Conservation (phyloP, 164 flowering plant species). For the Cinnamomum micranthum region DNA sequence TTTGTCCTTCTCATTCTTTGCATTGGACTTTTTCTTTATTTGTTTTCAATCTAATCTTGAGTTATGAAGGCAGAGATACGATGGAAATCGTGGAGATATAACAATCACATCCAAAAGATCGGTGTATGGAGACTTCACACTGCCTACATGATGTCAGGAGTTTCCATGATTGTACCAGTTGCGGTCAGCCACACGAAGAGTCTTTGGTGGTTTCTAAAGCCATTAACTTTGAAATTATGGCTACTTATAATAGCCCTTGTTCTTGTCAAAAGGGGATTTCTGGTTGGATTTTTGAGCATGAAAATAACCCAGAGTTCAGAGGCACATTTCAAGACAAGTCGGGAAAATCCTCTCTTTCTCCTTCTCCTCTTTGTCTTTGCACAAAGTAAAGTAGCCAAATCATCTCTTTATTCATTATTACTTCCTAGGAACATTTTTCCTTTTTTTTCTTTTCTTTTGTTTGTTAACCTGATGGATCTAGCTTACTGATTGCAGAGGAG, state of each 20-base stretch:
- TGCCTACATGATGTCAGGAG: constrained; percentile 41
- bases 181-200: background rate
- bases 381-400: constrained; percentile 13
- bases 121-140: constrained; percentile 20
- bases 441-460: background rate
- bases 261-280: constrained; percentile 4
- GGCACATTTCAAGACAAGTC: constrained; percentile 1
- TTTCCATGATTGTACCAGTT: constrained; percentile 32
- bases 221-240: constrained; percentile 9
- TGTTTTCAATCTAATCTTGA: background rate
- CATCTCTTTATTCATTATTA: background rate
- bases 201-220: constrained; percentile 9
- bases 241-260: background rate
- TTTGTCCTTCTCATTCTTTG: background rate
- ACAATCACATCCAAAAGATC: constrained; percentile 30
- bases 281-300: constrained; percentile 13
- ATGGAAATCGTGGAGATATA: constrained; percentile 9
- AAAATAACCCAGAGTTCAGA: constrained; percentile 4
- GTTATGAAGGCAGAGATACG: background rate
- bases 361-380: constrained; percentile 7
- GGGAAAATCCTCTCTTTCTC: constrained; percentile 1
- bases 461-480: background rate
- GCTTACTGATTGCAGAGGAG: background rate
- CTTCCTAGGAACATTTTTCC: constrained; percentile 11
- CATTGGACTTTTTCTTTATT: background rate